These are phyloP conservation scores for Gyromitra esculenta DNA, from an alignment of 2,329 filamentous ascomycete species.

Conservation along the genomic window DNA sequence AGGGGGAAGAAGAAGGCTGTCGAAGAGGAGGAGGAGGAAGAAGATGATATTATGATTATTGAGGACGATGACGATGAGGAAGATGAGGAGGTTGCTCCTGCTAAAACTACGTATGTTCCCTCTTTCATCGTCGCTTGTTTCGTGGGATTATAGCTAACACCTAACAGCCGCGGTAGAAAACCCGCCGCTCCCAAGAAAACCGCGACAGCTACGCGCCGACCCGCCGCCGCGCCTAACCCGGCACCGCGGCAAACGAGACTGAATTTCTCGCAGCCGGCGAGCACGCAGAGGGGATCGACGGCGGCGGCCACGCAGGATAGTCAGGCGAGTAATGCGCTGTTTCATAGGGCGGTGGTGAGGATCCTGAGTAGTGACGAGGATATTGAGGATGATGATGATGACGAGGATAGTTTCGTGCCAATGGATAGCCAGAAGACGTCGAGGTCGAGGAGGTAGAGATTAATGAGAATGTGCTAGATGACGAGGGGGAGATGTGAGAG, in stretches of 20 bases:
- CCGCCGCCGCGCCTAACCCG: constrained; percentile 56
- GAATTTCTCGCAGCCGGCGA: constrained; percentile 63
- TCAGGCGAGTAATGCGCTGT: constrained; percentile 59
- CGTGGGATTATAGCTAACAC: constrained; percentile 12
- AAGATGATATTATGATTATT: constrained; percentile 61
- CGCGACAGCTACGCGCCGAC: constrained; percentile 55
- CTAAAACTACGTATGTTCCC: constrained; percentile 53
- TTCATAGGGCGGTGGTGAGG: constrained; percentile 67
- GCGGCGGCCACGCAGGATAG: constrained; percentile 60
- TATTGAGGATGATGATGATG: constrained; percentile 69
- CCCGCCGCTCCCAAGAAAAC: constrained; percentile 49
- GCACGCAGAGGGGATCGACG: constrained; percentile 2
- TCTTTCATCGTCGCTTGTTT: constrained; percentile 31
- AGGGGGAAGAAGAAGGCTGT: constrained; percentile 62
- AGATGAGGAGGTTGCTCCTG: constrained; percentile 63
- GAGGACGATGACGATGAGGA: constrained; percentile 65
- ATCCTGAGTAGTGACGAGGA: constrained; percentile 71
- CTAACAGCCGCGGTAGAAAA: constrained; percentile 26
- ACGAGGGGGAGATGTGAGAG: not conserved
- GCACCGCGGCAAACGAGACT: constrained; percentile 64
- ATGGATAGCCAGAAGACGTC: constrained; percentile 61
- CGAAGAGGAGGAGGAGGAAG: constrained; percentile 62
- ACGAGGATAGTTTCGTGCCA: constrained; percentile 66
- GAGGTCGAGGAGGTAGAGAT: constrained; percentile 21
- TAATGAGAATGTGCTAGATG: too few species aligned